Base-by-base conservation (phyloP, 345 rosid species). In the Sisymbrium irio region DNA sequence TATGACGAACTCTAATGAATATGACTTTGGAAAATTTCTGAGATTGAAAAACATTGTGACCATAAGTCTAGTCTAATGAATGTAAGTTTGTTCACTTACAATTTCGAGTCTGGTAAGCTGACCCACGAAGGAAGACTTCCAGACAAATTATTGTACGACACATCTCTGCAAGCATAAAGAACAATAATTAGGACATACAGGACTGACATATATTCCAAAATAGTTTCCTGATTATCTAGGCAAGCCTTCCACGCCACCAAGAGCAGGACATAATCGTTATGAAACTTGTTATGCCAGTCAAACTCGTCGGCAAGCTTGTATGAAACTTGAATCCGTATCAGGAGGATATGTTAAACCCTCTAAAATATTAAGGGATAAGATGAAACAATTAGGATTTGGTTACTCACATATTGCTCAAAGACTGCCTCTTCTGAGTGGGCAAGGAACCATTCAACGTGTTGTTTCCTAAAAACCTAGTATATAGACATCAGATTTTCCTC, bases 91-190 rank as follows among this genome's bases (percentile, higher is more conserved):
- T 32, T 51, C 64, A 69, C 91, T 60, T 78, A 90, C 96, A 92
- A 53, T 61, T 79, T 77, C 58, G 88, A 74, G 54, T 77, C 67
- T 50, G 14, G 63, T 51, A 64, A 65, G 55, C 28, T 81, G 78
- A 87, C 65, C 96, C 96, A 90, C 13, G 93, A 75, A 71, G 98
- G 98, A 71, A 90, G 71, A 74, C 41, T 84, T 39, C 95, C 95
- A 2, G 65, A 49, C 79, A 90, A 76, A 77, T 80, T 78, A 77
- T 92, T 92, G 78, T 90, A 90, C 0, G 96, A 87, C 45, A 87
- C 82, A 82, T 92, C 98, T 82, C 98, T 90, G 83, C 37, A 62
- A 83, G 54, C 3, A 62, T 22, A 65, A 35, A 12, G 6, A 15
- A 35, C 17, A 56, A 19, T 7, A 42, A 3, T 68, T 53, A 75